Percentiles rank a stretch among this genome's conserved stretches.
phyloP scores from a whole-genome alignment of 192 early-diverging fungal genomes.

The Coemansia sp. region DNA sequence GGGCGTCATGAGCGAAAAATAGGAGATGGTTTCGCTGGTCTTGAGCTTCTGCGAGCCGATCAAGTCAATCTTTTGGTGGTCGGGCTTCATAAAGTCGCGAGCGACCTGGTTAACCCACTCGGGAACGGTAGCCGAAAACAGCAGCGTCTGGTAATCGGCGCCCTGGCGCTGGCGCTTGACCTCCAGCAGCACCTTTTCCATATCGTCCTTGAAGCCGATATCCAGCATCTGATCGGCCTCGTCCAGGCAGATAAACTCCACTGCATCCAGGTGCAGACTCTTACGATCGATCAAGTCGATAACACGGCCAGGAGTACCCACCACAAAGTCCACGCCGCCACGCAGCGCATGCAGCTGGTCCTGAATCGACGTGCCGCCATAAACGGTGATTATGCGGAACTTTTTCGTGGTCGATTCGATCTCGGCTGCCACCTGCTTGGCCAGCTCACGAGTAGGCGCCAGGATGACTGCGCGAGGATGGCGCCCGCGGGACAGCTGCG shows the following conservation, averaged over 20 bases:
- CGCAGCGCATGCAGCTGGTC: slow-evolving; percentile 80
- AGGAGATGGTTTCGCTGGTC: slow-evolving; percentile 83
- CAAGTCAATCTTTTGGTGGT: slow-evolving; percentile 75
- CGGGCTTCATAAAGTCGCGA: slow-evolving; percentile 60
- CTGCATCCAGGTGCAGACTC: slow-evolving; percentile 64
- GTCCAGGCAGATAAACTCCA: slow-evolving; percentile 83
- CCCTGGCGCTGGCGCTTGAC: slow-evolving; percentile 76
- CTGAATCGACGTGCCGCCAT: slow-evolving; percentile 87
- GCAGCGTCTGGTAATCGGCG: slow-evolving; percentile 72
- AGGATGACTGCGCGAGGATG: slow-evolving; percentile 71
- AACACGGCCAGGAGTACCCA: slow-evolving; percentile 94
- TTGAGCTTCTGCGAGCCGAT: slow-evolving; percentile 85
- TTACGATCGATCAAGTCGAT: slow-evolving; percentile 73
- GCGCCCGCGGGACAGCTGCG: slow-evolving; percentile 34
- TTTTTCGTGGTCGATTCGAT: slow-evolving; percentile 64
- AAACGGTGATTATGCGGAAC: slow-evolving; percentile 69
- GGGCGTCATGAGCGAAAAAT: slow-evolving; percentile 80
- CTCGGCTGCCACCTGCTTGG: slow-evolving; percentile 79
- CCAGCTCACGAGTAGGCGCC: slow-evolving; percentile 90
- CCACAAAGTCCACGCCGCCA: slow-evolving; percentile 82
- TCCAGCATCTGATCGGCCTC: slow-evolving; percentile 97
- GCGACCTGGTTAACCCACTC: slow-evolving; percentile 70
- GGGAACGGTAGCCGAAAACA: slow-evolving; percentile 97
- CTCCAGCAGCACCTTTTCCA: slow-evolving; percentile 84
- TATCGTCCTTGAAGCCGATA: slow-evolving; percentile 91